Evolutionary conservation across 495 filamentous ascomycete species (phyloP).

Genomic region (Staphylotrichum longicolle): DNA sequence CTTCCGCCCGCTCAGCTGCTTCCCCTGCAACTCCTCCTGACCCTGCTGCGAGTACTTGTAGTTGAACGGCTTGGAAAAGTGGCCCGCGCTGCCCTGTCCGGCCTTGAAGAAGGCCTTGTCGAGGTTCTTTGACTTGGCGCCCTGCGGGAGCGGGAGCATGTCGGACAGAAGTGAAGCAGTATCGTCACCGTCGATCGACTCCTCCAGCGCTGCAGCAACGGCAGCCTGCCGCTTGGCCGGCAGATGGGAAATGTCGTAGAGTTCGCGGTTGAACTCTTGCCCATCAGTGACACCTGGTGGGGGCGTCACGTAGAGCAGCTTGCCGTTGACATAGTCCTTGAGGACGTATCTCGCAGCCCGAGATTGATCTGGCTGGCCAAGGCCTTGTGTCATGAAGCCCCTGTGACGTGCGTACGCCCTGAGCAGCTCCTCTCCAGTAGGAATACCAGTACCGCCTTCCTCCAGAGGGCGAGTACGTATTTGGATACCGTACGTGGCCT

Average conservation of each 20-base stretch:
- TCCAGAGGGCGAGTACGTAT: constrained; percentile 79
- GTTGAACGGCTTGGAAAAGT: constrained; percentile 80
- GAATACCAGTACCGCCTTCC: constrained; percentile 88
- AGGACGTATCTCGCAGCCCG: constrained; percentile 85
- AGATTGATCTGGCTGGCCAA: constrained; percentile 89
- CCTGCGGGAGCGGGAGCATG: constrained; percentile 48
- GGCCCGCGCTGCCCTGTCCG: constrained; percentile 56
- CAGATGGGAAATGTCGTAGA: constrained; percentile 78
- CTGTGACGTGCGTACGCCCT: constrained; percentile 81
- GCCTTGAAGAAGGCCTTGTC: constrained; percentile 86
- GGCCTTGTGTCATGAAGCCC: constrained; percentile 83
- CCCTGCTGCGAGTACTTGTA: constrained; percentile 84
- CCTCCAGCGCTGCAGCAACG: constrained; percentile 49
- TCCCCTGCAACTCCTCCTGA: constrained; percentile 49
- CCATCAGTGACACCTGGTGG: constrained; percentile 74
- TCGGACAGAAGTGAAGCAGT: constrained; percentile 46
- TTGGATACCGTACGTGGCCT: constrained; percentile 89
- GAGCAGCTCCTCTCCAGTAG: constrained; percentile 84
- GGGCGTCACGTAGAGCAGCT: constrained; percentile 87
- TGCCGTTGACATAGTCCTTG: constrained; percentile 97
- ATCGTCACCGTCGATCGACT: constrained; percentile 36
- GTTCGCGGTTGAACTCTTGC: constrained; percentile 77
- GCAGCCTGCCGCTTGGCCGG: constrained; percentile 68
- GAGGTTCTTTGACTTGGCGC: constrained; percentile 68
- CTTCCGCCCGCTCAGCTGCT: constrained; percentile 78